These are phyloP conservation scores for Dictyostelium citrinum DNA, from an alignment of 78 protist species.

Conservation along the genomic window DNA sequence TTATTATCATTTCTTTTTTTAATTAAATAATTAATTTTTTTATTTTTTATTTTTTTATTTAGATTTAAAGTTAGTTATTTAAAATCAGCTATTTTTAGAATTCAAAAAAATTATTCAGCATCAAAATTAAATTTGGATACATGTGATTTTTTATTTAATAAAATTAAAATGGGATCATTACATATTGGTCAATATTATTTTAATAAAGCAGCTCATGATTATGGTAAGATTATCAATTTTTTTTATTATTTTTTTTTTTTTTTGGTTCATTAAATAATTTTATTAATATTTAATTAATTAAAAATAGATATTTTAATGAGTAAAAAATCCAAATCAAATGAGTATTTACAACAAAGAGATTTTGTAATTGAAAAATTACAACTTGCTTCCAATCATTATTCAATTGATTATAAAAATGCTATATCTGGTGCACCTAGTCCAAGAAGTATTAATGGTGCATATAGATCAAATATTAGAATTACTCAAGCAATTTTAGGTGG, in stretches of 20 bases:
- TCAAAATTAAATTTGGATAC: slow-evolving; percentile 65
- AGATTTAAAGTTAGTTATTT: slow-evolving; percentile 58
- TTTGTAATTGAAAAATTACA: slow-evolving; percentile 37
- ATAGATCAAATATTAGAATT: slow-evolving; percentile 57
- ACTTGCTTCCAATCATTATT: slow-evolving; percentile 24
- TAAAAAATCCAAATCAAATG: slow-evolving; percentile 32
- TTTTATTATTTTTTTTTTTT: too few species aligned
- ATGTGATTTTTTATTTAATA: slow-evolving; percentile 41
- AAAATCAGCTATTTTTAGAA: slow-evolving; percentile 53
- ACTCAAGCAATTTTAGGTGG: slow-evolving; percentile 36
- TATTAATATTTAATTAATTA: neutral
- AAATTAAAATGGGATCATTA: slow-evolving; percentile 15
- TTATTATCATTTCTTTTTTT: too few species aligned
- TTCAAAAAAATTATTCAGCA: slow-evolving; percentile 64
- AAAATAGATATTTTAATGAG: neutral
- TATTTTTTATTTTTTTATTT: neutral
- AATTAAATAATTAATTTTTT: neutral
- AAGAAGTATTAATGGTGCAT: slow-evolving; percentile 40
- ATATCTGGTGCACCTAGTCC: neutral
- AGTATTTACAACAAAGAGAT: slow-evolving; percentile 3
- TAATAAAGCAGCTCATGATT: slow-evolving; percentile 64
- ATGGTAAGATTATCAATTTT: neutral
- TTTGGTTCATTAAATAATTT: too few species aligned
- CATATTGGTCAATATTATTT: slow-evolving; percentile 53
- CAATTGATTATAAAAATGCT: slow-evolving; percentile 32